These are phyloP conservation scores for Oxytropis ochrocephala DNA, from an alignment of 306 rosid genomes.

Conservation along the genomic window DNA sequence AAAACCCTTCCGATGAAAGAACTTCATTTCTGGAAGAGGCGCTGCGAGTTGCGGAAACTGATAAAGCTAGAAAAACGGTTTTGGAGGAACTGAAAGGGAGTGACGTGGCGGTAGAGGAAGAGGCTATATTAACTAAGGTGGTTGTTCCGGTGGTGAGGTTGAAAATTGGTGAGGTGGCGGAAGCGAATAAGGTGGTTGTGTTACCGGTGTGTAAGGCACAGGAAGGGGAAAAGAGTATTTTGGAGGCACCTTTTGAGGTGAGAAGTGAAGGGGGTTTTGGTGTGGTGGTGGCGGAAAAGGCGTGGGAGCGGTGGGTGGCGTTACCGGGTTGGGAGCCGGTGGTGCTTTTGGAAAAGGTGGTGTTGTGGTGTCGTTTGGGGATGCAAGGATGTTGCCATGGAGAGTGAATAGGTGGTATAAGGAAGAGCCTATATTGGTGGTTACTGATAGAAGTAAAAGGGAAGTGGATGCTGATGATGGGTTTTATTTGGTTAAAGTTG, in stretches of 20 bases:
- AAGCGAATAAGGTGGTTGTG: slow-evolving; percentile 50
- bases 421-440: slow-evolving; percentile 84
- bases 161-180: slow-evolving; percentile 84
- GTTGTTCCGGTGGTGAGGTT: slow-evolving; percentile 79
- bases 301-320: slow-evolving; percentile 82
- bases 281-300: slow-evolving; percentile 73
- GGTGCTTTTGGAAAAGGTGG: slow-evolving; percentile 47
- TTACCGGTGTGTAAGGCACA: slow-evolving; percentile 66
- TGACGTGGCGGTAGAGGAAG: not conserved
- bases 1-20: slow-evolving; percentile 30
- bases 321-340: slow-evolving; percentile 72
- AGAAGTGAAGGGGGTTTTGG: slow-evolving; percentile 59
- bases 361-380: slow-evolving; percentile 57
- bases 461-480: slow-evolving; percentile 57
- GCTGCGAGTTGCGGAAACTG: slow-evolving; percentile 39
- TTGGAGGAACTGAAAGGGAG: slow-evolving; percentile 14
- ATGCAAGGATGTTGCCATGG: slow-evolving; percentile 85
- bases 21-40: slow-evolving; percentile 47
- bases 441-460: slow-evolving; percentile 49
- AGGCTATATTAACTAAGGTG: not conserved
- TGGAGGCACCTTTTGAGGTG: slow-evolving; percentile 63
- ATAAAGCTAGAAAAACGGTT: slow-evolving; percentile 40
- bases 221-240: slow-evolving; percentile 38
- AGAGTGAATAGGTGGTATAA: slow-evolving; percentile 65
- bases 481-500: slow-evolving; percentile 49